Evolutionary conservation across 2,329 filamentous ascomycete genomes (phyloP), one percentile per base, ranked within the genome.

Genomic region (Fusarium odoratissimum): DNA sequence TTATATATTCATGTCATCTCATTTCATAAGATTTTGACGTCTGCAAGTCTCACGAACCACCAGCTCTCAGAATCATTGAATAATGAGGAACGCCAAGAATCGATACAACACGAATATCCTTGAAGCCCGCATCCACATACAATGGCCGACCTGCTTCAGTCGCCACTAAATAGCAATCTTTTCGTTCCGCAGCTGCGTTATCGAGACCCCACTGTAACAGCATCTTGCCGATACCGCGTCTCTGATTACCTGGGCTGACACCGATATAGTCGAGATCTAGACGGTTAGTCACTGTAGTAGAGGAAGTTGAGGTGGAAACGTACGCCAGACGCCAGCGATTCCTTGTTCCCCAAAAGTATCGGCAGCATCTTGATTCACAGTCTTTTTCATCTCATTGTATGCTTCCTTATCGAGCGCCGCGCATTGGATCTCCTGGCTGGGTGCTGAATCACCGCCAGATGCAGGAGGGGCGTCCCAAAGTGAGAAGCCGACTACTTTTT

Each of bases 231-330:
- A 67, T 62, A 6, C 64, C 64, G 4, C 55, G 55, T 25, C 64
- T 52, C 19, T 67, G 64, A 6, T 62, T 67, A 1, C 37, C 64
- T 1, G 64, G 63, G 7, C 35, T 25, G 6, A 67, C 64, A 21
- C 54, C 63, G 3, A 67, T 67, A 6, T 67, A 67, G 33, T 67
- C 64, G 14, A 67, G 64, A n/a, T 67, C 64, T 67, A 16, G 4
- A 5, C 21, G 4, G 41, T 67, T 2, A 54, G 64, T 16, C 19
- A 9, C 17, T 8, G 10, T 13, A 17, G 9, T 3, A 4, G 2
- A 13, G 2, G 7, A 6, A 37, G 5, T 23, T 3, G 8, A 23
- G 4, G 8, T 2, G 8, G 12, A 12, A 14, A 61, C 64, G 4
- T 42, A 67, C 64, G 64, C 55, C 64, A 67, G 4, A 67, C 35